Evolutionary conservation across 2,329 filamentous ascomycete genomes (phyloP).

Genomic region (Scolecobasidium constrictum): DNA sequence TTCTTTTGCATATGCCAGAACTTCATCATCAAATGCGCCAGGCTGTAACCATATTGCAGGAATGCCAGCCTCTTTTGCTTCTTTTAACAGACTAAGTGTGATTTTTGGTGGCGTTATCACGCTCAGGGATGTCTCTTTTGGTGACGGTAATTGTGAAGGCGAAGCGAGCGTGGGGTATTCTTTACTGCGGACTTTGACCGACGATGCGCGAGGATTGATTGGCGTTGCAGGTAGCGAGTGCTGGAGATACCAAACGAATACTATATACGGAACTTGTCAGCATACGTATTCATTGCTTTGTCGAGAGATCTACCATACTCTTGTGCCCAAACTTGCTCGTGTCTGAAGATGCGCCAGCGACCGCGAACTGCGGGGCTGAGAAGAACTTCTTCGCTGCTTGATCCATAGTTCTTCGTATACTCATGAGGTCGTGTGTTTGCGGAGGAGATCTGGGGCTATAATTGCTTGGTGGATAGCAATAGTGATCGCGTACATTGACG

Average conservation of each 20-base stretch:
- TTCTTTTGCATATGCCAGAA: conserved; percentile 60
- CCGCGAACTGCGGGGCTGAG: conserved; percentile 66
- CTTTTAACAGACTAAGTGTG: conserved; percentile 62
- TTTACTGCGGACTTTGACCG: conserved; percentile 50
- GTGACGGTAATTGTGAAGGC: conserved; percentile 53
- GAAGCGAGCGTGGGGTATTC: conserved; percentile 54
- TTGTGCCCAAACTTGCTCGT: conserved; percentile 80
- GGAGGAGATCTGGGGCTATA: no score
- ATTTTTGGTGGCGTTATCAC: conserved; percentile 78
- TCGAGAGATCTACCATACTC: conserved; percentile 40
- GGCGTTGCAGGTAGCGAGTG: conserved; percentile 69
- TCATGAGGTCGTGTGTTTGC: no score
- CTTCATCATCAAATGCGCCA: conserved; percentile 70
- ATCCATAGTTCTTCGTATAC: conserved; percentile 42
- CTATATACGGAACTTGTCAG: conserved; percentile 32
- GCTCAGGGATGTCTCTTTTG: conserved; percentile 63
- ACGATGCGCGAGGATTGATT: conserved; percentile 62
- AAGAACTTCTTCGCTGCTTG: conserved; percentile 70
- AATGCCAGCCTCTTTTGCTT: conserved; percentile 65
- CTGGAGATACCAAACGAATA: conserved; percentile 79
- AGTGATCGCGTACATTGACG: no score
- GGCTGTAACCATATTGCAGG: conserved; percentile 82
- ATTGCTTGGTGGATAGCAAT: no score
- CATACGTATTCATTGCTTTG: background rate
- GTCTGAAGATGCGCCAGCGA: conserved; percentile 82